A percentile compares a stretch with the other conserved stretches of the same genome.
phyloP scores from a whole-genome alignment of 1,284 basidiomycete species.

The Rhodofomes roseus region DNA sequence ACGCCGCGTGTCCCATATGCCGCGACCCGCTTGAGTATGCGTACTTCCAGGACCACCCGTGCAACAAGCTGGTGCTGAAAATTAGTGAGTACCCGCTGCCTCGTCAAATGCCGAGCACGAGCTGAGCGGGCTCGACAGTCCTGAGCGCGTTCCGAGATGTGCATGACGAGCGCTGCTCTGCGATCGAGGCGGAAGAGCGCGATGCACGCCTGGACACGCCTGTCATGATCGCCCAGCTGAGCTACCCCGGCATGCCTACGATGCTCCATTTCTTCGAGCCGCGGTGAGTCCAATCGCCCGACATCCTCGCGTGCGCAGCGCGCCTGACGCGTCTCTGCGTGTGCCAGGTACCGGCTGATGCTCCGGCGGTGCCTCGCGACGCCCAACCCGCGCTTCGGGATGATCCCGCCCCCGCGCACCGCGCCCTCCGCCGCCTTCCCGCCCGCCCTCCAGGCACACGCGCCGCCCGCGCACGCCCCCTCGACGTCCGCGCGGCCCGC shows the following conservation, averaged over 20 bases:
- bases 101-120: background rate
- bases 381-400: conserved; percentile 78
- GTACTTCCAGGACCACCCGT: conserved; percentile 79
- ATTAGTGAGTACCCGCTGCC: conserved; percentile 53
- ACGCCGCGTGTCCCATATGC: conserved; percentile 80
- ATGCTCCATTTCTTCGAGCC: conserved; percentile 93
- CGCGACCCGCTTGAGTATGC: conserved; percentile 68
- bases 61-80: conserved; percentile 65
- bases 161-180: conserved; percentile 51
- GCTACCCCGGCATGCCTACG: conserved; percentile 89
- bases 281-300: conserved; percentile 35
- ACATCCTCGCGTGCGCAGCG: conserved; percentile 14
- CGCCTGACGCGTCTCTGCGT: background rate
- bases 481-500: conserved; percentile 14
- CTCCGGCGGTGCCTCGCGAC: conserved; percentile 85
- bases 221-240: conserved; percentile 87
- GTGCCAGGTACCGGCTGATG: conserved; percentile 78
- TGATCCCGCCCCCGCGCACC: conserved; percentile 70
- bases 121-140: conserved; percentile 37
- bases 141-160: conserved; percentile 58
- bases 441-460: conserved; percentile 12
- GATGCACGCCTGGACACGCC: conserved; percentile 81
- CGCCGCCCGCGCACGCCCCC: conserved; percentile 20
- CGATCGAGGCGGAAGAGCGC: conserved; percentile 73
- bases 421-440: conserved; percentile 4